These are phyloP conservation scores for Fusarium sarcochroum DNA, from an alignment of 2,329 filamentous ascomycete genomes.

Conservation along the genomic window DNA sequence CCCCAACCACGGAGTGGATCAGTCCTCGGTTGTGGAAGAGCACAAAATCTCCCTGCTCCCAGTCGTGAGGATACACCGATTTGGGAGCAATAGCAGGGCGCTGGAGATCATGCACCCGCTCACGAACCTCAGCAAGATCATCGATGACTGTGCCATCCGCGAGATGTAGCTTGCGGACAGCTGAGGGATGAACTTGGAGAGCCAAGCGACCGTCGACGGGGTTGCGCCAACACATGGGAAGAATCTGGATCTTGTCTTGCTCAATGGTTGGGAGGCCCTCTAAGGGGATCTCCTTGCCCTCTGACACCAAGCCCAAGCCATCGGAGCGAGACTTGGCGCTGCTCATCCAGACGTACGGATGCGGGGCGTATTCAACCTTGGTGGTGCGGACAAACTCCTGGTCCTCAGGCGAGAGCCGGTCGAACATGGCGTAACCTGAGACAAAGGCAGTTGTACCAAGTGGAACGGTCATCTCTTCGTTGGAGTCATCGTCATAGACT, in stretches of 20 bases:
- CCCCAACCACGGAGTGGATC: slow-evolving; percentile 81
- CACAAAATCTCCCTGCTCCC: slow-evolving; percentile 82
- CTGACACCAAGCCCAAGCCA: slow-evolving; percentile 79
- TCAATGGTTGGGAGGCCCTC: slow-evolving; percentile 76
- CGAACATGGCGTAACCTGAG: slow-evolving; percentile 79
- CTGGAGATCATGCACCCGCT: slow-evolving; percentile 78
- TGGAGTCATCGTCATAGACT: slow-evolving; percentile 79
- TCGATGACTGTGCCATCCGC: slow-evolving; percentile 77
- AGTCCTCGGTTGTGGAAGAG: slow-evolving; percentile 85
- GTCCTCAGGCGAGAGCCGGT: slow-evolving; percentile 74
- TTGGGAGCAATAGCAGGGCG: slow-evolving; percentile 78
- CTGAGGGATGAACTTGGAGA: slow-evolving; percentile 81
- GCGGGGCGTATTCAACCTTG: slow-evolving; percentile 80
- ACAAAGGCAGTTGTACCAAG: slow-evolving; percentile 84
- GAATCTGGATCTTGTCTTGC: slow-evolving; percentile 74
- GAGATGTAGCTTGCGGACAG: slow-evolving; percentile 77
- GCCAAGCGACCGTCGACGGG: slow-evolving; percentile 77
- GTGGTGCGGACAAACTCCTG: slow-evolving; percentile 77
- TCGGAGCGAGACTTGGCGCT: slow-evolving; percentile 74
- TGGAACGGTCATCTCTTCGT: slow-evolving; percentile 76
- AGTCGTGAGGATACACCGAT: slow-evolving; percentile 80
- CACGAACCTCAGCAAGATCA: slow-evolving; percentile 74
- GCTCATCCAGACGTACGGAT: slow-evolving; percentile 88
- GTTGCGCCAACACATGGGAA: slow-evolving; percentile 85
- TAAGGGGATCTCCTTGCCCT: slow-evolving; percentile 72